Evolutionary conservation across 2,329 filamentous ascomycete species (phyloP), one percentile per base, ranked within the genome.

Genomic region (Tolypocladium pustulatum): DNA sequence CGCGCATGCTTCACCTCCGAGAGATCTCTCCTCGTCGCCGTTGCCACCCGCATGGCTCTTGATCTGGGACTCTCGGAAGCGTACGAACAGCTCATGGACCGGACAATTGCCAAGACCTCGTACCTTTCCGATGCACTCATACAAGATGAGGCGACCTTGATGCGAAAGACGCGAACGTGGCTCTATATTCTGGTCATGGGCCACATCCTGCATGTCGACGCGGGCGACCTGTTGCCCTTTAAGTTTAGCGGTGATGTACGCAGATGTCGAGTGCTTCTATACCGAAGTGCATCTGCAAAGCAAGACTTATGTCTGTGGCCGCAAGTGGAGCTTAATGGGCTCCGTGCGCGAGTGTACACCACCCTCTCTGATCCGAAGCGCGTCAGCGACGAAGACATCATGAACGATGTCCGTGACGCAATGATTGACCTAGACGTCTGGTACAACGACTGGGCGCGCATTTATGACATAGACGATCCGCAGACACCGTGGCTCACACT

Each of bases 1-100:
- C 72, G 78, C 55, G 78, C 79, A 0, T 79, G 78, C 58, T 83
- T 82, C 61, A 77, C 76, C 0, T 73, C 81, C 4, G 80, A 82
- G 57, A 73, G 79, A 0, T 79, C 77, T 9, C 64, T 82, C 0
- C 67, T 83, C 0, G 68, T 80, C 3, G 77, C 79, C 0, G 73
- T 80, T 51, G 80, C 80, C 1, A 73, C 77, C 4, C 71, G 77
- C 41, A 79, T 82, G 71, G 78, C 79, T 0, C 67, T 81, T 1
- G 76, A 81, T 43, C 63, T 81, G 6, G 72, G 74, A 1, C 65
- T 83, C 0, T 74, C 77, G 58, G 63, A 75, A 61, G 70, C 76
- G 15, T 75, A 75, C 66, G 69, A 75, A 65, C 66, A 75, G 56
- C 61, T 76, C 17, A 69, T 69, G 38, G 65, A 68, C 7, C 62